A percentile compares a stretch with the other conserved stretches of the same genome.
phyloP scores from a whole-genome alignment of 257 asterid species.

The Petunia secreta region DNA sequence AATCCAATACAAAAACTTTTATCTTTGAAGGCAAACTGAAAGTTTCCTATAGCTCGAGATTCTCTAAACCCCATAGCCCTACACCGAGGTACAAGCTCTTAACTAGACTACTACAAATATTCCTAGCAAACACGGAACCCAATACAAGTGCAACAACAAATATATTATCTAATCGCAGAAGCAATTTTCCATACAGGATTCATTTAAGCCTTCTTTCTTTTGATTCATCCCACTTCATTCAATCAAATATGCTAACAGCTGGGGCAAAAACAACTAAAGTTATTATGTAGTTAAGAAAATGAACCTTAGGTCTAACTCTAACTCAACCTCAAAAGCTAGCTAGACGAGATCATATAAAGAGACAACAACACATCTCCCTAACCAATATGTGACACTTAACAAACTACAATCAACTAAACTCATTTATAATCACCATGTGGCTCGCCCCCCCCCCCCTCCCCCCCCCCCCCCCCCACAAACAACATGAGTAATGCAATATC shows the following conservation, averaged over 20 bases:
- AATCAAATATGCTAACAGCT: not conserved
- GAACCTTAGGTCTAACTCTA: too few species aligned
- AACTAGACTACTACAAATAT: not conserved
- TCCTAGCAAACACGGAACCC: not conserved
- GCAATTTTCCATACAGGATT: not conserved
- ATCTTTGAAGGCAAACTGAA: not conserved
- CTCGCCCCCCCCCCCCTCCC: not conserved
- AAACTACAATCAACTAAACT: not conserved
- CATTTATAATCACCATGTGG: not conserved
- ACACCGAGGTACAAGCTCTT: not conserved
- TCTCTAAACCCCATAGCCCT: not conserved
- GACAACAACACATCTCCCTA: too few species aligned
- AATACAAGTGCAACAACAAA: not conserved
- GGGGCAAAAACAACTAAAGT: not conserved
- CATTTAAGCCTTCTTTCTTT: not conserved
- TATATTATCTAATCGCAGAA: not conserved
- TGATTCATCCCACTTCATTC: not conserved
- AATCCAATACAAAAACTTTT: not conserved
- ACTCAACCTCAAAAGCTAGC: too few species aligned
- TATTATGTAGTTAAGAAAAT: not conserved
- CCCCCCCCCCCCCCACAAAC: not conserved
- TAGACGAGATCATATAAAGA: too few species aligned
- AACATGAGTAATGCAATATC: not conserved
- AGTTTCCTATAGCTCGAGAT: not conserved
- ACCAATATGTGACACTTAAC: too few species aligned